Conservation (phyloP, 805 yeast genomes). For the Priceomyces medius region DNA sequence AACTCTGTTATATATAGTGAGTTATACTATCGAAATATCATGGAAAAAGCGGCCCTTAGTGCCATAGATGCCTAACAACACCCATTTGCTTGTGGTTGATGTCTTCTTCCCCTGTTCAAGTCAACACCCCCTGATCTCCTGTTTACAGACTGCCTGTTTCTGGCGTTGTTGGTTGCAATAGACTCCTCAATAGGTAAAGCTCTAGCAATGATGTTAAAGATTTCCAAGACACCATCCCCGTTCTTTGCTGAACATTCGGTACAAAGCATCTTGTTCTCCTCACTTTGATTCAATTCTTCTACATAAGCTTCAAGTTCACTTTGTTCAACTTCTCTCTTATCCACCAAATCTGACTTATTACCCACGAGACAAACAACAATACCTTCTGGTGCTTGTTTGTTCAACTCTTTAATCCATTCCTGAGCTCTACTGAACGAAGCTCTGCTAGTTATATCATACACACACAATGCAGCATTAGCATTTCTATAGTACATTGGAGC, state of each 20-base stretch:
- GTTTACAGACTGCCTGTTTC: constrained; percentile 24
- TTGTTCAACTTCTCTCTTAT: constrained; percentile 44
- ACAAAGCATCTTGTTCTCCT: constrained; percentile 40
- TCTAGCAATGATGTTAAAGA: constrained; percentile 38
- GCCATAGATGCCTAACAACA: constrained; percentile 23
- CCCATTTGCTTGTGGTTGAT: constrained; percentile 19
- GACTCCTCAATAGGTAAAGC: constrained; percentile 44
- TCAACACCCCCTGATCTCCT: constrained; percentile 37
- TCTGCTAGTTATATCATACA: constrained; percentile 69
- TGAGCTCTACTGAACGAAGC: constrained; percentile 70
- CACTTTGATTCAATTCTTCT: constrained; percentile 35
- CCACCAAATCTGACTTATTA: constrained; percentile 64
- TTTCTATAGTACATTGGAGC: constrained; percentile 49
- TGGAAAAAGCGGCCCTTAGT: neutral
- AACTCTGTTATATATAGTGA: neutral
- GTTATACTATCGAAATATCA: neutral
- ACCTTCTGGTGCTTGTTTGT: constrained; percentile 73
- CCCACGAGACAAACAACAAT: constrained; percentile 83
- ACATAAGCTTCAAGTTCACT: constrained; percentile 50
- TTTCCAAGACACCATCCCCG: constrained; percentile 44
- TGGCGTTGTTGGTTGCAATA: constrained; percentile 20
- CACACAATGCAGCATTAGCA: constrained; percentile 73
- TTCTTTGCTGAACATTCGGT: constrained; percentile 46
- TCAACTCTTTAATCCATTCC: constrained; percentile 76
- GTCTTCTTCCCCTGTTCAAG: constrained; percentile 29